Base-by-base conservation (phyloP, 2,329 filamentous ascomycete genomes). In the Fusarium solani-melongenae region DNA sequence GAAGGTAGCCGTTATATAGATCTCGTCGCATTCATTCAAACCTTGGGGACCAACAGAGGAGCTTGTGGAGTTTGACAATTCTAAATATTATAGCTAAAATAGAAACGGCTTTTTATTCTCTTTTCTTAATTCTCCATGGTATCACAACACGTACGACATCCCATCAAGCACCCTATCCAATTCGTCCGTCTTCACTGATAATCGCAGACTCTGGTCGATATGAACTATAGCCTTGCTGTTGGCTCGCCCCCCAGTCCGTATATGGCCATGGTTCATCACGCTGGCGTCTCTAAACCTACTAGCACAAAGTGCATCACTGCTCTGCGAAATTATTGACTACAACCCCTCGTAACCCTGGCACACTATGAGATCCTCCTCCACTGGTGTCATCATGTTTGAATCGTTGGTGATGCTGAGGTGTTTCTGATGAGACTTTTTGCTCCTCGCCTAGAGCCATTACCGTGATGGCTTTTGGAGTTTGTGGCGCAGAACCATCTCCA, bases 351-450 rank as follows among this genome's bases (percentile, higher is more conserved):
- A 6, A 6, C 27, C 27, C 6, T 27, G 27, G 27, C 27, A 27
- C 27, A 27, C 27, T 27, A 8, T 8, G 6, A 6, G 27, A 27
- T 27, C 27, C 27, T 27, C 5, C 27, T 27, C 27, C 27, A 27
- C 5, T 6, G 6, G 27, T 27, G 27, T 27, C 27, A 27, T 6
- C 27, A 27, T 6, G 27, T 27, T 27, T 27, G 6, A 6, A n/a
- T 57, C 1, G n/a, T 57, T 31, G 7, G 15, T 17, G 33, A 27
- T 11, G 11, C 55, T 14, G 81, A 80, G 1, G 75, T 75, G 2
- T 73, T 72, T 55, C 56, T 82, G 44, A 75, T 82, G 15, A 70
- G 75, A 3, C 76, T 79, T 1, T 72, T 83, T 14, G 76, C 79
- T 15, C 69, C 75, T 20, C 75, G 79, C 44, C 65, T 83, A 2